A percentile compares a stretch with the other conserved stretches of the same genome.
Conservation (phyloP, 164 flowering plant genomes). For the Saururus chinensis region DNA sequence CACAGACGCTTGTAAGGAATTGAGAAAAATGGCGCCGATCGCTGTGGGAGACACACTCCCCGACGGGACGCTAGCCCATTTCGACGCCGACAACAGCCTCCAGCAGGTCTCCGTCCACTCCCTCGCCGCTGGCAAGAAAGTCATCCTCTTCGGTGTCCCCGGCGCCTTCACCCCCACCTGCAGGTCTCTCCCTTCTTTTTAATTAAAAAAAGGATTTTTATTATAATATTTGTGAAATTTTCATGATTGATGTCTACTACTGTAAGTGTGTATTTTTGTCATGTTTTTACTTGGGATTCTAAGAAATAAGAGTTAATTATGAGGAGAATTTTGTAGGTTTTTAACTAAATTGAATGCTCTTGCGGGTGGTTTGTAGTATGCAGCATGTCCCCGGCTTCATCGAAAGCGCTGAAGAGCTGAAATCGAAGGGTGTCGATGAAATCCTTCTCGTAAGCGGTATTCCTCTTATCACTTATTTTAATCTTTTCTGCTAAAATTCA, state of each 20-base stretch:
- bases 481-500: background rate
- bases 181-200: constrained; percentile 35
- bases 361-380: constrained; percentile 23
- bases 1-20: too few species aligned
- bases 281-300: background rate
- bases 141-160: constrained; percentile 78
- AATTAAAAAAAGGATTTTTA: too few species aligned
- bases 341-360: background rate
- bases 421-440: constrained; percentile 77
- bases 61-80: constrained; percentile 61
- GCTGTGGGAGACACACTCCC: constrained; percentile 61
- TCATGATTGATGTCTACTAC: too few species aligned
- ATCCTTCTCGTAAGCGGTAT: constrained; percentile 66
- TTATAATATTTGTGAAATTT: too few species aligned
- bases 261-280: too few species aligned
- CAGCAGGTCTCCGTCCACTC: constrained; percentile 57
- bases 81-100: constrained; percentile 51
- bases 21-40: constrained; percentile 63
- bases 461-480: background rate
- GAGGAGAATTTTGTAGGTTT: background rate
- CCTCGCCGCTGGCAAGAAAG: constrained; percentile 78
- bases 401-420: constrained; percentile 60
- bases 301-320: background rate
- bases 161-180: constrained; percentile 96
- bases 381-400: constrained; percentile 89